Evolutionary conservation across 1,139 yeast species (phyloP).

Genomic region (Citeromyces siamensis): DNA sequence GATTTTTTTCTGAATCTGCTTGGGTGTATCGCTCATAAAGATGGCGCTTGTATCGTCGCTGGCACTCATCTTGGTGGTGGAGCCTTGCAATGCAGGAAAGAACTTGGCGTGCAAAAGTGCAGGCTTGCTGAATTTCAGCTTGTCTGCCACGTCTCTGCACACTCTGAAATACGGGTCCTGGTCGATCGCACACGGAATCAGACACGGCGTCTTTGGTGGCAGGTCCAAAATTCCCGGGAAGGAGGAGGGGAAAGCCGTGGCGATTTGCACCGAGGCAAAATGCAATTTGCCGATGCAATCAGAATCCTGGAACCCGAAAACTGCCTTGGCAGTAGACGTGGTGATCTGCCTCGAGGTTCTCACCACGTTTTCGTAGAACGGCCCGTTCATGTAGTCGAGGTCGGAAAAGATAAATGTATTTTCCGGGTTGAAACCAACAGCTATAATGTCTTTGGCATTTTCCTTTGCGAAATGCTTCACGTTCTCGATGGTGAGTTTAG

Average conservation of each 20-base stretch:
- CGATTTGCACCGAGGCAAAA: conserved; percentile 92
- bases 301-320: conserved; percentile 93
- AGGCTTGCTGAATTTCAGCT: conserved; percentile 83
- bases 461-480: conserved; percentile 68
- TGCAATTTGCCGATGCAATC: conserved; percentile 93
- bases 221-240: conserved; percentile 88
- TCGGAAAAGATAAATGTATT: conserved; percentile 94
- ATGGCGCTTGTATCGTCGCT: conserved; percentile 72
- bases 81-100: conserved; percentile 98
- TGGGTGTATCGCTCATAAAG: conserved; percentile 90
- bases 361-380: conserved; percentile 89
- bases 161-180: conserved; percentile 98
- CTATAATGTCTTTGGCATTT: conserved; percentile 88
- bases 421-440: conserved; percentile 89
- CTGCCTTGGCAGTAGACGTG: conserved; percentile 90
- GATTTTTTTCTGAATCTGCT: conserved; percentile 86
- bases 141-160: conserved; percentile 94
- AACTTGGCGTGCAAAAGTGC: conserved; percentile 88
- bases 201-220: conserved; percentile 81
- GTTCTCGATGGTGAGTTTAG: conserved; percentile 75
- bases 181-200: conserved; percentile 98
- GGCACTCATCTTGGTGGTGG: conserved; percentile 95
- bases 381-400: conserved; percentile 84
- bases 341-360: conserved; percentile 93
- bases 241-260: conserved; percentile 91